Percentiles rank a stretch among this genome's conserved stretches.
These are phyloP conservation scores for Rhodotorula graminis DNA, from an alignment of 768 basidiomycete genomes.

Conservation along the genomic window DNA sequence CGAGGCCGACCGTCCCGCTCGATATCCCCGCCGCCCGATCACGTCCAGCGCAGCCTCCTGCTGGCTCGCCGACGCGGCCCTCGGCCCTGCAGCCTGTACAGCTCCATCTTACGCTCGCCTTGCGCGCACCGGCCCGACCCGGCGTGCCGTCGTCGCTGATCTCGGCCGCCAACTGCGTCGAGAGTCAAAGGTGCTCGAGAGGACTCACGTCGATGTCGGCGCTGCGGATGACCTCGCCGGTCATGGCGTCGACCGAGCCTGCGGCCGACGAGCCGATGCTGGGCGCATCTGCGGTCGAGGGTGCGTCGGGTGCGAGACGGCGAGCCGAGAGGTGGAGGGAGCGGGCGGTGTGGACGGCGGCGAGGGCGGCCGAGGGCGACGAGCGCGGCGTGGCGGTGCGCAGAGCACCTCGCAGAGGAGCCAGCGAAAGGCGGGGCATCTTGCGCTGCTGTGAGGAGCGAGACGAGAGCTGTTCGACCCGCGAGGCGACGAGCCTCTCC, in stretches of 20 bases:
- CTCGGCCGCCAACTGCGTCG: too few species aligned
- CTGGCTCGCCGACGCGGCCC: too few species aligned
- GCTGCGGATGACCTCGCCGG: conserved; percentile 53
- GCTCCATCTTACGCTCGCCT: too few species aligned
- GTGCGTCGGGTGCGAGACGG: background rate
- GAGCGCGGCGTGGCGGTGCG: conserved; percentile 6
- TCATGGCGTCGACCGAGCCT: conserved; percentile 51
- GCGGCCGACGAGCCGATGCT: conserved; percentile 4
- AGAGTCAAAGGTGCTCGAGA: conserved; percentile 44
- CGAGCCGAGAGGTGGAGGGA: conserved; percentile 13
- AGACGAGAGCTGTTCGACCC: background rate
- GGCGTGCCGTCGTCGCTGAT: background rate
- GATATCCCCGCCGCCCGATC: background rate
- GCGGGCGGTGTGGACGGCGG: conserved; percentile 4
- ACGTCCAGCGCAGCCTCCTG: too few species aligned
- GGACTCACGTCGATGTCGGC: conserved; percentile 57
- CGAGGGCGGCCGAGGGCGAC: background rate
- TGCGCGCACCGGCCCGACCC: too few species aligned
- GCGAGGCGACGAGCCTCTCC: too few species aligned
- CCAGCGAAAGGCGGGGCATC: conserved; percentile 9
- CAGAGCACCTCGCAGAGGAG: conserved; percentile 1
- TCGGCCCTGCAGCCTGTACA: too few species aligned
- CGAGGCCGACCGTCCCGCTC: background rate
- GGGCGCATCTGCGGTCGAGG: conserved; percentile 4
- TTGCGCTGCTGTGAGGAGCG: background rate